phyloP scores from a whole-genome alignment of 2,329 filamentous ascomycete genomes.

The Bipolaris zeicola region DNA sequence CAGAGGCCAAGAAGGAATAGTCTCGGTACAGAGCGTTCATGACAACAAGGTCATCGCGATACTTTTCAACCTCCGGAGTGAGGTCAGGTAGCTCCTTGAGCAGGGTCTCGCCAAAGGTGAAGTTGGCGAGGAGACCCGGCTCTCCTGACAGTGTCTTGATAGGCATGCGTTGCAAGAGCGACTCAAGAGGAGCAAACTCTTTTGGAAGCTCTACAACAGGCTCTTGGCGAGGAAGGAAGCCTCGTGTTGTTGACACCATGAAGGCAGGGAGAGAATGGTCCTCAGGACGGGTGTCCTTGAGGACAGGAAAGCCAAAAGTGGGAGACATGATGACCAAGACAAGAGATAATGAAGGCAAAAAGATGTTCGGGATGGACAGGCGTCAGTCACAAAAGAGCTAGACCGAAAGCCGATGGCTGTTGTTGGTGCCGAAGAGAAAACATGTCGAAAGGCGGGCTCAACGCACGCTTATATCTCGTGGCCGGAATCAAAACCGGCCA shows the following conservation, averaged over 20 bases:
- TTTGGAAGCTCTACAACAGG: constrained; percentile 64
- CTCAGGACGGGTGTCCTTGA: constrained; percentile 66
- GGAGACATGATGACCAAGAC: constrained; percentile 44
- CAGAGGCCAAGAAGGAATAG: constrained; percentile 88
- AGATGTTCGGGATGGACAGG: background rate
- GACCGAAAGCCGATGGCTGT: constrained; percentile 4
- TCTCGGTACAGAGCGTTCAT: constrained; percentile 90
- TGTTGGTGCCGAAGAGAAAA: constrained; percentile 14
- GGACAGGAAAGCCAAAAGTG: constrained; percentile 62
- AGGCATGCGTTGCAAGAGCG: constrained; percentile 76
- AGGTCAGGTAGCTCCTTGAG: constrained; percentile 77
- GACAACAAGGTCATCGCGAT: constrained; percentile 71
- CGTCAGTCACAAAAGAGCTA: constrained; percentile 3
- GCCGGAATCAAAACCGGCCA: constrained; percentile 44
- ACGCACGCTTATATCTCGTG: constrained; percentile 43
- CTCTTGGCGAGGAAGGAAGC: constrained; percentile 70
- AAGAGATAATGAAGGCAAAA: constrained; percentile 3
- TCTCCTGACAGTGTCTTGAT: constrained; percentile 74
- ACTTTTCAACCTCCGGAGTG: constrained; percentile 72
- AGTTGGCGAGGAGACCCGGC: constrained; percentile 77
- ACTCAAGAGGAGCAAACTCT: constrained; percentile 75
- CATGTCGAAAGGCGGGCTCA: constrained; percentile 17
- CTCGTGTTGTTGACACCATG: constrained; percentile 76
- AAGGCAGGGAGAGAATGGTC: constrained; percentile 72
- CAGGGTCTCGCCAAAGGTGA: constrained; percentile 76